Evolutionary conservation across 805 yeast species (phyloP), one percentile per base, ranked within the genome.

Genomic region (Maudiozyma bulderi): DNA sequence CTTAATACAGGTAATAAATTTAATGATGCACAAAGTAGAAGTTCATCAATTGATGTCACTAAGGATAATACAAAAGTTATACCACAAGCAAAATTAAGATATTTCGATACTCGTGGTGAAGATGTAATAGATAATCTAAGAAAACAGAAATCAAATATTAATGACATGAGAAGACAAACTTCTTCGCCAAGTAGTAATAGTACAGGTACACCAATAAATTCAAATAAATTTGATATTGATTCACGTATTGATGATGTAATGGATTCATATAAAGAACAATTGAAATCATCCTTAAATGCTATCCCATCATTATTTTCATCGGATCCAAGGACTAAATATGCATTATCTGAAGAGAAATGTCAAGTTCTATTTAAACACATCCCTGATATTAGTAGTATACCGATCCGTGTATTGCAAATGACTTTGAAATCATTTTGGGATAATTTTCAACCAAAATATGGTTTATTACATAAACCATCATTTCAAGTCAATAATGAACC

Each of bases 391-490:
- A 51, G 50, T 20, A 47, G 47, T 13, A 52, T 55, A 10, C 48
- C 59, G 7, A 40, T 48, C 15, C 37, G 44, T 5, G 48, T 51
- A 11, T 42, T 63, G 30, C 56, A 57, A 40, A 50, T 50, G 7
- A 49, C 60, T 2, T 46, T 63, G 34, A 57, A 55, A 35, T 58
- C 65, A 7, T 81, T 77, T 55, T 81, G 86, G 86, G 55, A 64
- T 3, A 65, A 73, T 30, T 80, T 71, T 61, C 86, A 75, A 62
- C 74, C 78, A 4, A 82, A 78, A 55, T 71, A 70, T 52, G 78
- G 78, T 9, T 66, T 75, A 28, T 49, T 75, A 37, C 79, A 75
- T 51, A 68, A 69, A 42, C 75, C 75, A 0, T 70, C 68, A 1
- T 80, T 80, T 53, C 69, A 72, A 44, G 77, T 85, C 0, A 64